Percentiles rank a stretch among this genome's conserved stretches.
Evolutionary conservation across 768 basidiomycete species (phyloP).

Genomic region (Hydnomerulius pinastri): DNA sequence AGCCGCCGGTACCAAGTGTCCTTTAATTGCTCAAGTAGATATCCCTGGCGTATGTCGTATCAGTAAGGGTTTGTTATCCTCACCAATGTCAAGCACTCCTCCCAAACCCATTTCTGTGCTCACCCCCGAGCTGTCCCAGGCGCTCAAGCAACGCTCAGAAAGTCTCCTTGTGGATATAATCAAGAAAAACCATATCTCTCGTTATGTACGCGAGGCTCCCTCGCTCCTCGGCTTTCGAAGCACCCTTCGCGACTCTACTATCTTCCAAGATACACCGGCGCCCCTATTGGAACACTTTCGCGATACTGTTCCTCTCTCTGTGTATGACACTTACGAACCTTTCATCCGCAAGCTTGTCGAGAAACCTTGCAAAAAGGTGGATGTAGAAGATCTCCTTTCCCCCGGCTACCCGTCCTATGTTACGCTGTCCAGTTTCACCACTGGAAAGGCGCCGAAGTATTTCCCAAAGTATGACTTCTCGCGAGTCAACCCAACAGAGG

Average conservation of each 20-base stretch:
- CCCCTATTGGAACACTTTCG: not conserved
- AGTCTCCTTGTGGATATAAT: too few species aligned
- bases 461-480: not conserved
- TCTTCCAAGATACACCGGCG: not conserved
- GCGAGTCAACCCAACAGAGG: not conserved
- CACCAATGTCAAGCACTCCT: too few species aligned
- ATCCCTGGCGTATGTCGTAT: too few species aligned
- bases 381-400: not conserved
- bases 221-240: not conserved
- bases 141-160: too few species aligned
- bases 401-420: not conserved
- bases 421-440: not conserved
- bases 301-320: not conserved
- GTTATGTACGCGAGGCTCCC: not conserved
- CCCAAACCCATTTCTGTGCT: too few species aligned
- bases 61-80: too few species aligned
- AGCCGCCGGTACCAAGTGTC: too few species aligned
- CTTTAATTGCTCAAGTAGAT: too few species aligned
- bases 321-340: conserved; percentile 1
- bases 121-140: too few species aligned
- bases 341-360: conserved; percentile 1
- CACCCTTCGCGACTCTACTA: not conserved
- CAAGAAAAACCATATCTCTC: not conserved
- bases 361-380: conserved; percentile 1
- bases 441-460: not conserved